These are phyloP conservation scores for Jamesozyma rosinii DNA, from an alignment of 805 yeast genomes.

Conservation along the genomic window DNA sequence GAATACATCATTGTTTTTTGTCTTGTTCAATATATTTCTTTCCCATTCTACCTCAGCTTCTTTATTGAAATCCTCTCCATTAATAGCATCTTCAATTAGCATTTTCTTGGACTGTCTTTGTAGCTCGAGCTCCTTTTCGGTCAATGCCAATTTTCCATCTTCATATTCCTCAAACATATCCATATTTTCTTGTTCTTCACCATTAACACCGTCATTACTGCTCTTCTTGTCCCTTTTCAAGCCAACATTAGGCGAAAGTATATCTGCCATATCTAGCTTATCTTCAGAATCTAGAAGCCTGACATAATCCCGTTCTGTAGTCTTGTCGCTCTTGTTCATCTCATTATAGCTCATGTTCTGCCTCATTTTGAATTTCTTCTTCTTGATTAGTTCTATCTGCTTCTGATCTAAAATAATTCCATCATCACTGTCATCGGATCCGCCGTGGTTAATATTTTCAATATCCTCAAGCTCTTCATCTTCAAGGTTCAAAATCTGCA, in stretches of 20 bases:
- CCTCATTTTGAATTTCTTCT: not conserved
- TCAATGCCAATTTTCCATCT: constrained; percentile 23
- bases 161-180: constrained; percentile 6
- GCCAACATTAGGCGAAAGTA: constrained; percentile 13
- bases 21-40: constrained; percentile 10
- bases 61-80: constrained; percentile 2
- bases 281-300: constrained; percentile 23
- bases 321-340: not conserved
- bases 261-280: constrained; percentile 19
- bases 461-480: constrained; percentile 3
- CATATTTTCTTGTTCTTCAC: too few species aligned
- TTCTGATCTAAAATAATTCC: not conserved
- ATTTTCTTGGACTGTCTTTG: constrained; percentile 9
- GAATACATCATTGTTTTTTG: constrained; percentile 3
- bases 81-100: constrained; percentile 18
- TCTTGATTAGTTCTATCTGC: constrained; percentile 1
- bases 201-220: constrained; percentile 7
- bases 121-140: constrained; percentile 10
- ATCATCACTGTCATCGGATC: not conserved
- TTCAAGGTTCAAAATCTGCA: constrained; percentile 1
- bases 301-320: constrained; percentile 21
- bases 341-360: not conserved
- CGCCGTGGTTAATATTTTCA: not conserved
- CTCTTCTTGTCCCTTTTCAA: not conserved
- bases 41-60: constrained; percentile 11